These are phyloP conservation scores for Tetracladium maxilliforme DNA, from an alignment of 2,329 filamentous ascomycete genomes.

Conservation along the genomic window DNA sequence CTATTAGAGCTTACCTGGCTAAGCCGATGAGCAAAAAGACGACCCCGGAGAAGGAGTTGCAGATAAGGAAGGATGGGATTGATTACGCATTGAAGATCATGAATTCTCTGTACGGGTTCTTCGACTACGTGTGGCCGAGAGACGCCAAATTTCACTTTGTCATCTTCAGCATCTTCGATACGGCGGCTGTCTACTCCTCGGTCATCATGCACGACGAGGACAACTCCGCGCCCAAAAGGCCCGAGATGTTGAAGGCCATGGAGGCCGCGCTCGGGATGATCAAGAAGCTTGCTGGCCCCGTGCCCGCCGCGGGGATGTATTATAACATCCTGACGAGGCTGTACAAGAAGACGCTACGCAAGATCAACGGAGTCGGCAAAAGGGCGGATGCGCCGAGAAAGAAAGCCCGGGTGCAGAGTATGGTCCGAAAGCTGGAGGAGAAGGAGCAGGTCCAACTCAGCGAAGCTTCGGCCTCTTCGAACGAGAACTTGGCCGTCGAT, in stretches of 20 bases:
- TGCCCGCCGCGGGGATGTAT: too few relatives aligned
- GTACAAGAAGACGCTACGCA: too few relatives aligned
- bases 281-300: too few relatives aligned
- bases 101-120: slow-evolving; percentile 21
- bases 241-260: slow-evolving; percentile 24
- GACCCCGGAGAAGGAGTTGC: slow-evolving; percentile 10
- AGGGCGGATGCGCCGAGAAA: too few relatives aligned
- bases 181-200: slow-evolving; percentile 32
- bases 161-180: slow-evolving; percentile 34
- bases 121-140: slow-evolving; percentile 25
- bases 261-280: slow-evolving; percentile 18
- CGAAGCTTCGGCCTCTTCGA: too few relatives aligned
- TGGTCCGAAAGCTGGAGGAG: too few relatives aligned
- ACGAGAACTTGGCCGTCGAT: too few relatives aligned
- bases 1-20: slow-evolving; percentile 30
- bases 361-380: too few relatives aligned
- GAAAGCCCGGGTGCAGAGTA: too few relatives aligned
- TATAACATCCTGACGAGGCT: too few relatives aligned
- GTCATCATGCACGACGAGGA: slow-evolving; percentile 33
- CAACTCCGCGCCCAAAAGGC: slow-evolving; percentile 20
- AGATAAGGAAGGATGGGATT: slow-evolving; percentile 24
- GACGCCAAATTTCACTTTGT: slow-evolving; percentile 33
- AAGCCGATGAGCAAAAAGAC: too few relatives aligned
- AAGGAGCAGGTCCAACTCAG: too few relatives aligned
- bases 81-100: slow-evolving; percentile 27